Base-by-base conservation (phyloP, 2,329 filamentous ascomycete species). In the Aspergillus costaricaensis region DNA sequence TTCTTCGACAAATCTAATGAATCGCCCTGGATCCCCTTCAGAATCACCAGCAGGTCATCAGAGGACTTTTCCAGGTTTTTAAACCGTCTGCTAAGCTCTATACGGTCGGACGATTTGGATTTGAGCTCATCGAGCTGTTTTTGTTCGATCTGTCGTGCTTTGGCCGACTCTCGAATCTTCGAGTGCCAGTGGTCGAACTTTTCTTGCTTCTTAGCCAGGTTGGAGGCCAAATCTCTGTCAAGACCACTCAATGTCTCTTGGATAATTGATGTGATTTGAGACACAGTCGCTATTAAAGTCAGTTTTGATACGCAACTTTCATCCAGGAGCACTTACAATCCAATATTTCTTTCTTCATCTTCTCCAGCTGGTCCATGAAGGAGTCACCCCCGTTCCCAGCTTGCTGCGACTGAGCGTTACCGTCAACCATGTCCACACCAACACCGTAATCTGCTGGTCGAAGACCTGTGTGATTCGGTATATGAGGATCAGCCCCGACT, bases 391-490 rank as follows among this genome's bases (percentile, higher is more conserved):
- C 75, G 68, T 60, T 79, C 77, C 74, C 82, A 80, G 64, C 83
- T 80, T 59, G 76, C 67, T 70, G 77, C 64, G 60, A 74, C 57
- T 67, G 83, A 73, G 44, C 81, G 79, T 62, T 83, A 17, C 75
- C 74, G 57, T 79, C 76, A 39, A 83, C 81, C 64, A 82, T 79
- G 54, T 91, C 89, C 9, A 86, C 86, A 5, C 92, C 92, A 27
- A 98, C 91, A 8, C 94, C 94, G 79, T 99, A 99, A 74, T 98
- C 95, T n/a, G 92, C 83, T 1, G 95, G 93, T 41, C 91, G 85
- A 12, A 98, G 83, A 19, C 94, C 93, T 48, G 93, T 93, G 52
- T 92, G 88, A 70, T 99, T 99, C 5, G 92, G 86, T 70, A 98
- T 93, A 56, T 89, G 87, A n/a, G 92, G 90, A 74, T 98, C 92